phyloP scores from a whole-genome alignment of 2,329 filamentous ascomycete species.

The Lasiodiplodia theobromae region DNA sequence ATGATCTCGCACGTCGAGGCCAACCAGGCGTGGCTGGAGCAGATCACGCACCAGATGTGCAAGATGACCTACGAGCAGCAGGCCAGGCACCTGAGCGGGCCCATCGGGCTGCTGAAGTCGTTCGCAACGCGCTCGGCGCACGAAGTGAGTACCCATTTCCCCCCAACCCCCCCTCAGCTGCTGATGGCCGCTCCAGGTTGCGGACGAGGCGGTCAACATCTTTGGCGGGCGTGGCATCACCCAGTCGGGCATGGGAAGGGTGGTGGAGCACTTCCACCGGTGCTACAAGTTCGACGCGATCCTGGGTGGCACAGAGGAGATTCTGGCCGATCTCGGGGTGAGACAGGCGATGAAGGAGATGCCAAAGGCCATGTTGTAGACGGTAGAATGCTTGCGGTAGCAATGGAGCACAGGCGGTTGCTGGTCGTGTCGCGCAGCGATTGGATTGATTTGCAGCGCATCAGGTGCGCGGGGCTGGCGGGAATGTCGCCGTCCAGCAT shows the following conservation, averaged over 20 bases:
- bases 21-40: slow-evolving; percentile 86
- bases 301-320: slow-evolving; percentile 82
- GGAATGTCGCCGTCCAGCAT: slow-evolving; percentile 11
- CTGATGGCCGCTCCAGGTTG: slow-evolving; percentile 56
- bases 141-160: slow-evolving; percentile 52
- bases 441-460: slow-evolving; percentile 6
- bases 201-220: slow-evolving; percentile 84
- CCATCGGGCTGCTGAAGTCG: slow-evolving; percentile 83
- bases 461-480: slow-evolving; percentile 12
- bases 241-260: slow-evolving; percentile 80
- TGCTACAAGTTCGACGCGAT: slow-evolving; percentile 76
- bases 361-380: slow-evolving; percentile 81
- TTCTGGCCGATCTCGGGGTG: slow-evolving; percentile 81
- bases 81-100: slow-evolving; percentile 75
- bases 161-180: background rate
- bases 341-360: slow-evolving; percentile 84
- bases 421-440: slow-evolving; percentile 16
- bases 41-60: slow-evolving; percentile 87
- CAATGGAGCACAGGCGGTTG: slow-evolving; percentile 17
- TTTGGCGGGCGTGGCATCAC: slow-evolving; percentile 84
- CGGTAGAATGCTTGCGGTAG: slow-evolving; percentile 8
- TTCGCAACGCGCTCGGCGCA: slow-evolving; percentile 78
- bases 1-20: slow-evolving; percentile 85
- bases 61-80: slow-evolving; percentile 83
- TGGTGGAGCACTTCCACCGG: slow-evolving; percentile 84